phyloP scores from a whole-genome alignment of 768 basidiomycete genomes.

The Paxillus rubicundulus region DNA sequence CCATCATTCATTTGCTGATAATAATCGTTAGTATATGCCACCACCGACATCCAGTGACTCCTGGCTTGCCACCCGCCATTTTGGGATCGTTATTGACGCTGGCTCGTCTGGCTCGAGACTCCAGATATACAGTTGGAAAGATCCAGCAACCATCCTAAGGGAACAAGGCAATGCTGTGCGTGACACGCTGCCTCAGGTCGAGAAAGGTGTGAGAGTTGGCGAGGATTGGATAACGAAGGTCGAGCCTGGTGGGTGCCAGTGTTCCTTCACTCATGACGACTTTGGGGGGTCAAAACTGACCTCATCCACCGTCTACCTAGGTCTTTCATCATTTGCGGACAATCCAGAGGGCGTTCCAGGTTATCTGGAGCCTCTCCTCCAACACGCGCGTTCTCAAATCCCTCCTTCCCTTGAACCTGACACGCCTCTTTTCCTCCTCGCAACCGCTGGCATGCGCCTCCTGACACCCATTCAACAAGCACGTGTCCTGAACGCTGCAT shows the following conservation, averaged over 20 bases:
- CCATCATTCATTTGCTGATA: conserved; percentile 22
- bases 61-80: conserved; percentile 79
- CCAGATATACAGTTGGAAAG: conserved; percentile 96
- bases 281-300: background rate
- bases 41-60: conserved; percentile 67
- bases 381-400: conserved; percentile 77
- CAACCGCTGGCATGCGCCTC: conserved; percentile 97
- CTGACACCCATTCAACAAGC: conserved; percentile 67
- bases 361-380: conserved; percentile 81
- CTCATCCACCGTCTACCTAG: conserved; percentile 39
- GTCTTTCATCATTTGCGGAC: conserved; percentile 79
- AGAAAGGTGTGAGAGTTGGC: conserved; percentile 81
- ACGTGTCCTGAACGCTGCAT: conserved; percentile 71
- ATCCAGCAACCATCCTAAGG: conserved; percentile 62
- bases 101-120: conserved; percentile 95
- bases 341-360: conserved; percentile 65
- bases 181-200: conserved; percentile 73
- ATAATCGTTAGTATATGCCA: conserved; percentile 54
- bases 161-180: conserved; percentile 49
- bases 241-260: conserved; percentile 75
- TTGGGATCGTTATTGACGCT: conserved; percentile 96
- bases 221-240: conserved; percentile 90
- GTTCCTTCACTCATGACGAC: background rate
- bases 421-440: conserved; percentile 91
- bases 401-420: conserved; percentile 81